Conservation (phyloP, 2,329 filamentous ascomycete species). For the Neophaeococcomyces mojaviensis region DNA sequence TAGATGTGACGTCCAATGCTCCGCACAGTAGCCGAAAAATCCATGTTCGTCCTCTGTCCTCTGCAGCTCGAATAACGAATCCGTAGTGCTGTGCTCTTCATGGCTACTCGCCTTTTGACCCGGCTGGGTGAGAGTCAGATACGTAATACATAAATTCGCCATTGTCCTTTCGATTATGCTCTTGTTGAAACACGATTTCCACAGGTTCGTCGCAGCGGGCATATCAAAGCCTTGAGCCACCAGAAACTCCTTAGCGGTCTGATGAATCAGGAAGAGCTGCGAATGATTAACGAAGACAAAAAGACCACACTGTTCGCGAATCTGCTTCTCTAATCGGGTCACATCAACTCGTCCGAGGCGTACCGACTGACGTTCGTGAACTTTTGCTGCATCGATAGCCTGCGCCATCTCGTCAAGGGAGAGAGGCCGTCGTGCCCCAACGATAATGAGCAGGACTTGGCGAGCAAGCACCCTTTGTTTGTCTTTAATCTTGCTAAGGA, state of each 20-base stretch:
- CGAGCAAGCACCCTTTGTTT: slow-evolving; percentile 5
- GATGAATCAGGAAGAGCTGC: slow-evolving; percentile 22
- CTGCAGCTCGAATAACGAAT: too few species aligned
- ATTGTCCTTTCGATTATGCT: too few species aligned
- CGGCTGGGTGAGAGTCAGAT: too few species aligned
- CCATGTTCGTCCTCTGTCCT: too few species aligned
- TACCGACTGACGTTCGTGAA: too few species aligned
- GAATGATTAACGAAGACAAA: slow-evolving; percentile 23
- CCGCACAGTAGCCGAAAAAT: too few species aligned
- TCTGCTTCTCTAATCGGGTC: slow-evolving; percentile 13
- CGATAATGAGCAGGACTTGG: slow-evolving; percentile 23
- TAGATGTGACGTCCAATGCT: too few species aligned
- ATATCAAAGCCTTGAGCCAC: background rate
- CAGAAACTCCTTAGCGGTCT: slow-evolving; percentile 25
- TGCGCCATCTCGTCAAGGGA: slow-evolving; percentile 22
- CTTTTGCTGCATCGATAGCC: slow-evolving; percentile 13
- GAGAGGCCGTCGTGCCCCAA: slow-evolving; percentile 23
- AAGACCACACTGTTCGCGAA: slow-evolving; percentile 19
- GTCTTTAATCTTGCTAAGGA: slow-evolving; percentile 14
- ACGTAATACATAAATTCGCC: too few species aligned
- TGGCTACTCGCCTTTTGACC: too few species aligned
- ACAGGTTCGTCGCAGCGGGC: too few species aligned
- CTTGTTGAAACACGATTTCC: too few species aligned
- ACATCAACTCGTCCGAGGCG: background rate
- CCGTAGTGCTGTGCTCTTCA: too few species aligned